Evolutionary conservation across 176 grass and related monocot genomes (phyloP), one percentile per base, ranked within the genome.

Genomic region (Chloris gayana): DNA sequence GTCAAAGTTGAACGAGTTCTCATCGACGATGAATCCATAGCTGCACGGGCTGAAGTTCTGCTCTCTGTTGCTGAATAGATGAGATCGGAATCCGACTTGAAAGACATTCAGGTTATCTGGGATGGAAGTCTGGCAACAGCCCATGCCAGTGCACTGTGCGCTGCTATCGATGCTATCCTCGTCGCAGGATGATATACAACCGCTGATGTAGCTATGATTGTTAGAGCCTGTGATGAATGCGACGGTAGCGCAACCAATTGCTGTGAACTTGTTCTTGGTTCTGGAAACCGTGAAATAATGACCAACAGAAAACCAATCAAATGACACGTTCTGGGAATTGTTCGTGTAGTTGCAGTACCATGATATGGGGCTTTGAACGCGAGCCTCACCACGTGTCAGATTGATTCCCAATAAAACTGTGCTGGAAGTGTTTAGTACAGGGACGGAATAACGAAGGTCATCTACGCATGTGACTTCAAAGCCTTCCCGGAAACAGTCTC

Each of bases 391-490:
- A 0, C 14, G 3, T 0, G 0, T 11, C 60, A 73, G 4, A 39
- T 73, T 38, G 15, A 82, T 73, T 2, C 50, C n/a, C 15, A 82
- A 14, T 60, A 80, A 3, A 35, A 3, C 18, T 31, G 29, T 39
- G 4, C 3, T 8, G 0, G 35, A 30, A 14, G 49, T 24, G 2
- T 33, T 25, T 11, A 70, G 65, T 11, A 69, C 56, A 22, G 2
- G 46, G 9, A 17, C 13, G 14, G 74, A 8, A 53, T 21, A 21
- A 53, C 22, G 38, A 17, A 6, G 2, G 1, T 31, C 17, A 5
- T 31, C 39, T 29, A 64, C 45, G 53, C 83, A 85, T 24, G 22
- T 51, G 61, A 86, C 49, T 51, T 35, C 21, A 19, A 80, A 86
- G 25, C 69, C 76, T 50, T 46, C 44, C 21, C 19, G 31, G 70